Evolutionary conservation across 1,139 yeast species (phyloP).

Genomic region (Geotrichum carabidarum): DNA sequence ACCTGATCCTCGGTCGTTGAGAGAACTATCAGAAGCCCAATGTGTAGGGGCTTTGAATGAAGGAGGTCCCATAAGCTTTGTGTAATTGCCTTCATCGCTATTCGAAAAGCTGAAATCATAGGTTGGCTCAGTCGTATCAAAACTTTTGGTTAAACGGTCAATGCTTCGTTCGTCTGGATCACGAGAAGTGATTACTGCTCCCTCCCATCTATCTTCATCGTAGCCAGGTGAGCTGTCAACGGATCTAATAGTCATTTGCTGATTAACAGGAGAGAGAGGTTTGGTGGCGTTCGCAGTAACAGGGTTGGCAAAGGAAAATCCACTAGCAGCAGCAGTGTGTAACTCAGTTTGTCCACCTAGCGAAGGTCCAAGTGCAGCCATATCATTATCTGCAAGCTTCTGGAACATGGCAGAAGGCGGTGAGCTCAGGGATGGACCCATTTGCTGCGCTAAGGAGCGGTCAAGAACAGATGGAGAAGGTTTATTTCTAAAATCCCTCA

Average conservation of each 20-base stretch:
- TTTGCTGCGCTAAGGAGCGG: too few relatives aligned
- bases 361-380: too few relatives aligned
- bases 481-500: background rate
- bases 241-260: conserved; percentile 7
- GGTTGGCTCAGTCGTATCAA: conserved; percentile 9
- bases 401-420: too few relatives aligned
- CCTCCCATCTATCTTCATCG: conserved; percentile 4
- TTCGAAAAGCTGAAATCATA: background rate
- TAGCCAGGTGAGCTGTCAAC: conserved; percentile 5
- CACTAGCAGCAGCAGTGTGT: background rate
- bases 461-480: too few relatives aligned
- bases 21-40: conserved; percentile 1
- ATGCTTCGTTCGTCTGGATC: conserved; percentile 11
- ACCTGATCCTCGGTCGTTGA: background rate
- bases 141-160: conserved; percentile 2
- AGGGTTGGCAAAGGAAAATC: background rate
- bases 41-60: conserved; percentile 3
- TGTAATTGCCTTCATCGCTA: background rate
- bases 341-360: background rate
- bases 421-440: too few relatives aligned
- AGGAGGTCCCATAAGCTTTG: conserved; percentile 6
- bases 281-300: too few relatives aligned
- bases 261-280: background rate
- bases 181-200: background rate
- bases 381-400: too few relatives aligned